Base-by-base conservation (phyloP, 2,329 filamentous ascomycete species). In the Alternaria arbusti region DNA sequence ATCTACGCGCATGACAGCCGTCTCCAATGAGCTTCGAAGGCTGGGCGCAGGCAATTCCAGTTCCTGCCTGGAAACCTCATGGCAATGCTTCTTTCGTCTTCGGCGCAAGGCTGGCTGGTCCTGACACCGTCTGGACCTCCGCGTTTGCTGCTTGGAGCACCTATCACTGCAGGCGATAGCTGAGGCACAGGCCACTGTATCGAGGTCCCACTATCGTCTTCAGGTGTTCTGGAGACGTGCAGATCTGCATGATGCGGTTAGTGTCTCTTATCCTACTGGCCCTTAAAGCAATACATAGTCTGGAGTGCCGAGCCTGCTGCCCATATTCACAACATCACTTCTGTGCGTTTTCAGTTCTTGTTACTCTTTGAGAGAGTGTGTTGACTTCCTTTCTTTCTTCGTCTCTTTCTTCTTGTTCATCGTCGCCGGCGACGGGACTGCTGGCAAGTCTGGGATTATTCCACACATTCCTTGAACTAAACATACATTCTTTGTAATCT, bases 371-470 rank as follows among this genome's bases (percentile, higher is more conserved):
- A 74, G 60, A 79, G 76, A 77, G 75, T 72, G 67, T 66, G 57
- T 63, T 68, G 66, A 56, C 56, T 52, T 67, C 62, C 63, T 70
- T 69, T 66, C 44, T 65, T 67, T 67, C 63, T 61, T 66, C 68
- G 59, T 47, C 66, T 59, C 65, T 66, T 63, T 63, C 49, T 59
- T 44, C 54, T 71, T 62, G 62, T 68, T 61, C 55, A 71, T 71
- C 68, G 73, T 78, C 76, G 75, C 76, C 67, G 77, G 75, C 74
- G 74, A 77, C 75, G 68, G 71, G 64, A 60, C 70, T 77, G 69
- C 74, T 75, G 71, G 74, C 72, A 69, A 68, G 69, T 71, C 64
- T 64, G 61, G 64, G 46, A 55, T 64, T 59, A 65, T 58, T 57
- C 32, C 64, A 44, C 59, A 49, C 64, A 57, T 70, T 71, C 57